These are phyloP conservation scores for Fusarium albosuccineum DNA, from an alignment of 2,329 filamentous ascomycete species.

Conservation along the genomic window DNA sequence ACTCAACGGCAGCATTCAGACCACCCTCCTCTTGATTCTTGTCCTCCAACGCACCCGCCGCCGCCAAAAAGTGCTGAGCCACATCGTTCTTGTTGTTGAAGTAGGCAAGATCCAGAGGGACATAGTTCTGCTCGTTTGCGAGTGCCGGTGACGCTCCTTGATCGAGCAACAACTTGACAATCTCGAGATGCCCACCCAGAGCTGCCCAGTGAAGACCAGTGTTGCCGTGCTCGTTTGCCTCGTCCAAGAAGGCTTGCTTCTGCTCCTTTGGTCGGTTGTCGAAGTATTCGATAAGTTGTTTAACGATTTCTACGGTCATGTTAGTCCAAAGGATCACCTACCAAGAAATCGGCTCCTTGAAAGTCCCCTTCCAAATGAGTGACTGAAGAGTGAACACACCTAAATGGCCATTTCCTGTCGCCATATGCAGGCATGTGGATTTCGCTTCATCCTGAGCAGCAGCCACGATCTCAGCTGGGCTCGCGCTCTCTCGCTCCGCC, in stretches of 20 bases:
- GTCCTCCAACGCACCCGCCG: conserved; percentile 62
- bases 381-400: conserved; percentile 63
- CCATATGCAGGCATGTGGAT: conserved; percentile 91
- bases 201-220: conserved; percentile 95
- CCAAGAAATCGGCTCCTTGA: not conserved
- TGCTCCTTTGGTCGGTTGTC: conserved; percentile 55
- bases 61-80: conserved; percentile 70
- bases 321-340: conserved; percentile 7
- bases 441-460: conserved; percentile 80
- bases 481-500: conserved; percentile 70
- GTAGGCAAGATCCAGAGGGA: conserved; percentile 80
- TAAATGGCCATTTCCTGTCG: conserved; percentile 87
- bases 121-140: conserved; percentile 86
- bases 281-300: conserved; percentile 59
- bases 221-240: conserved; percentile 85
- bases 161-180: conserved; percentile 81
- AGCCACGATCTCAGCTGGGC: conserved; percentile 73
- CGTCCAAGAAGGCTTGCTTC: conserved; percentile 71
- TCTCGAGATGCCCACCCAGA: conserved; percentile 85
- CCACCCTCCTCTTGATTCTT: conserved; percentile 61
- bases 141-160: conserved; percentile 82
- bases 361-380: too few relatives aligned
- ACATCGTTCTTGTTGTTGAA: conserved; percentile 76
- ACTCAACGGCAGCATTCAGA: conserved; percentile 54
- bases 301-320: conserved; percentile 58